Evolutionary conservation across 23 red algal species (phyloP).

Genomic region (Agarophyton chilense): DNA sequence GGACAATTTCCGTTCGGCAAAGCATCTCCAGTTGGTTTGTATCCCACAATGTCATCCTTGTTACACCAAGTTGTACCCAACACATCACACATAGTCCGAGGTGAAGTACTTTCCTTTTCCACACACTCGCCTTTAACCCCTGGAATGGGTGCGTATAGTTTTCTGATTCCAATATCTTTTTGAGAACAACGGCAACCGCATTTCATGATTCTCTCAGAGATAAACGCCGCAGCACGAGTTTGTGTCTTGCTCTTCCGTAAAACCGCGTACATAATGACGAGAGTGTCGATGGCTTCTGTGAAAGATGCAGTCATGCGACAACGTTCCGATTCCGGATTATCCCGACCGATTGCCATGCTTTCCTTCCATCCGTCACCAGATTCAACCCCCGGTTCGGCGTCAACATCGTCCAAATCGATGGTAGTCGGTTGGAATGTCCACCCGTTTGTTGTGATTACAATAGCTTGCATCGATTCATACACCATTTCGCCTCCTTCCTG

Average conservation of each 20-base stretch:
- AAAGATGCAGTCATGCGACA: conserved; percentile 57
- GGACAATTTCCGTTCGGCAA: conserved; percentile 50
- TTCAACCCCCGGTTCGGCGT: conserved; percentile 32
- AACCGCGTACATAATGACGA: conserved; percentile 65
- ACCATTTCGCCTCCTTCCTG: neutral
- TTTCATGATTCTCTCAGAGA: conserved; percentile 44
- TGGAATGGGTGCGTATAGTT: conserved; percentile 12
- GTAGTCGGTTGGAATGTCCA: conserved; percentile 34
- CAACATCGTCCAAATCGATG: conserved; percentile 69
- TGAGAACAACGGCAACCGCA: conserved; percentile 62
- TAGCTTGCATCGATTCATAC: conserved; percentile 64
- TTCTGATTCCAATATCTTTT: neutral
- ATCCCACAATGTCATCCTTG: conserved; percentile 28
- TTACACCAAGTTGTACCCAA: conserved; percentile 38
- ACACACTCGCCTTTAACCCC: conserved; percentile 25
- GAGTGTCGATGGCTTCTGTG: conserved; percentile 16
- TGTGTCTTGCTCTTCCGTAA: conserved; percentile 50
- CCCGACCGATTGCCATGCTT: conserved; percentile 54
- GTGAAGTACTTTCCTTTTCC: neutral
- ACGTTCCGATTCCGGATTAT: conserved; percentile 25
- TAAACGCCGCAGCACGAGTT: conserved; percentile 55
- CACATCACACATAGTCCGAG: conserved; percentile 54
- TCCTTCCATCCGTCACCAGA: conserved; percentile 51
- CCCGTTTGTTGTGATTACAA: conserved; percentile 60
- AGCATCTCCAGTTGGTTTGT: neutral